Conservation (phyloP, 192 early-diverging fungal species). For the Podila horticola region DNA sequence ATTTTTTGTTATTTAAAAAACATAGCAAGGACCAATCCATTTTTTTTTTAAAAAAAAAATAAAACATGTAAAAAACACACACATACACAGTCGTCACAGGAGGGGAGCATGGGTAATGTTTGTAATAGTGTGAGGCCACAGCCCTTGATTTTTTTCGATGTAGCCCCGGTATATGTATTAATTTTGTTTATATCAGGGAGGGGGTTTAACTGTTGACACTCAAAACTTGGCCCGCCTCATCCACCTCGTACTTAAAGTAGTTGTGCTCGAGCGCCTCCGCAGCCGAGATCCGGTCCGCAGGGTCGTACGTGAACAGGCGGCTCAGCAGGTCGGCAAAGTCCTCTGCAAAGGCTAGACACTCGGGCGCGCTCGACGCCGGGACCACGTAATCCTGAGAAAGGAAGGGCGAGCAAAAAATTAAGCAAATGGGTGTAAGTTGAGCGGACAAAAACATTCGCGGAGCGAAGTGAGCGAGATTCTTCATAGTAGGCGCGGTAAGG, state of each 20-base stretch:
- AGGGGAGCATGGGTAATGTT: not conserved
- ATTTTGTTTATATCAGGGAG: not conserved
- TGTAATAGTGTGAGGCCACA: not conserved
- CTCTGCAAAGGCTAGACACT: constrained; percentile 51
- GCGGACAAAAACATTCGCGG: not conserved
- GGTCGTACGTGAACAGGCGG: constrained; percentile 83
- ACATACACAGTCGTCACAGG: not conserved
- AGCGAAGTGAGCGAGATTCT: no score
- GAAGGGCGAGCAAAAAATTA: no score
- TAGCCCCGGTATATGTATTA: not conserved
- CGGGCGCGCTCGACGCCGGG: constrained; percentile 49
- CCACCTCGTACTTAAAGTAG: constrained; percentile 77
- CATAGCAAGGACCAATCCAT: not conserved
- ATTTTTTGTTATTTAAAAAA: no score
- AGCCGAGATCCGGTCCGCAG: constrained; percentile 81
- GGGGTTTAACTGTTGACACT: constrained; percentile 2
- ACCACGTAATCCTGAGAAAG: constrained; percentile 32
- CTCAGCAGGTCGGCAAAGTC: constrained; percentile 78
- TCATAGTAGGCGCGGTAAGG: no score
- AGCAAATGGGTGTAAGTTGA: not conserved
- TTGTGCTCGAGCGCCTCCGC: constrained; percentile 85
- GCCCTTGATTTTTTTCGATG: no score
- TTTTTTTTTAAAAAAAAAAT: constrained; percentile 1
- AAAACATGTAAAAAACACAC: constrained; percentile 14
- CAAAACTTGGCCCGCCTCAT: constrained; percentile 48